phyloP scores from a whole-genome alignment of 208 protist species.

The Kentomonas sorsogonicus region DNA sequence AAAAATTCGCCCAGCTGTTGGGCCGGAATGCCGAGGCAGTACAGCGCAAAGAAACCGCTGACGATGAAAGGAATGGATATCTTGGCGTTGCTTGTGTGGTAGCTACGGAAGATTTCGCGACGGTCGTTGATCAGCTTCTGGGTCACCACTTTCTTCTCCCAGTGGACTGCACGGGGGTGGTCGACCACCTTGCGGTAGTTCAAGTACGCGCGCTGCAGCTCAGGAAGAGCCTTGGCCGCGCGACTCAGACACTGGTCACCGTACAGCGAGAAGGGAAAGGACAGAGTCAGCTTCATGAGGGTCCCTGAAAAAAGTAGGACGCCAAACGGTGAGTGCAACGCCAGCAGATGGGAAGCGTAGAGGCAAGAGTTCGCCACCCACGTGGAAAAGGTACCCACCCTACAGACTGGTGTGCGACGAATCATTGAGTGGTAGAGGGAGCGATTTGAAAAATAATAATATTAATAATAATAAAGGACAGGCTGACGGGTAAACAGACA shows the following conservation, averaged over 20 bases:
- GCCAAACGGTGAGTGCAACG: slow-evolving; percentile 39
- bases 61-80: slow-evolving; percentile 48
- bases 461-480: too few relatives aligned
- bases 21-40: slow-evolving; percentile 53
- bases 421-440: too few relatives aligned
- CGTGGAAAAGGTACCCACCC: too few relatives aligned
- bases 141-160: slow-evolving; percentile 76
- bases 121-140: slow-evolving; percentile 83
- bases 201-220: slow-evolving; percentile 62
- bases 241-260: slow-evolving; percentile 72
- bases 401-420: too few relatives aligned
- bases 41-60: slow-evolving; percentile 17
- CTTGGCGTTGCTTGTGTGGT: slow-evolving; percentile 73
- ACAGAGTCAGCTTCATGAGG: too few relatives aligned
- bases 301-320: slow-evolving; percentile 46
- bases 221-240: slow-evolving; percentile 50
- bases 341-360: slow-evolving; percentile 26
- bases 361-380: slow-evolving; percentile 56
- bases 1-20: slow-evolving; percentile 50
- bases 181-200: slow-evolving; percentile 53
- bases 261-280: slow-evolving; percentile 64
- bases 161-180: slow-evolving; percentile 69
- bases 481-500: too few relatives aligned
- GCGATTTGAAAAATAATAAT: too few relatives aligned
- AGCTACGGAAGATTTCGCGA: slow-evolving; percentile 63